Evolutionary conservation across 306 rosid genomes (phyloP).

Genomic region (Gleditsia sinensis): DNA sequence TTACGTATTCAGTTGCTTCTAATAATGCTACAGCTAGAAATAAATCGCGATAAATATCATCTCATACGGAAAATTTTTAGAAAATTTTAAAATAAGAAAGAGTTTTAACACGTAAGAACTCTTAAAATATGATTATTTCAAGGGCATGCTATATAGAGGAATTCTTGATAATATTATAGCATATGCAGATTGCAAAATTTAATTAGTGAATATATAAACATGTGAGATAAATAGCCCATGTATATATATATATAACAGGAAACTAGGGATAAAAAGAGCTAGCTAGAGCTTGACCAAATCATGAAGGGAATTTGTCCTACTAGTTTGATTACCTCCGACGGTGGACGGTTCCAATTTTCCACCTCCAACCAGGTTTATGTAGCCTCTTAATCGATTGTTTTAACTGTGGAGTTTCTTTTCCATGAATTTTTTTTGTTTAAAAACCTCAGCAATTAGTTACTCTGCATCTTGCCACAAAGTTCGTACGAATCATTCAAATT

Average conservation of each 20-base stretch:
- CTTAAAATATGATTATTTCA: neutral
- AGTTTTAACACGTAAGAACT: no score
- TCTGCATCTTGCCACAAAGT: neutral
- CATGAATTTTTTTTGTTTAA: neutral
- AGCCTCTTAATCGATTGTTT: neutral
- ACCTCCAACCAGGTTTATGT: slow-evolving; percentile 4
- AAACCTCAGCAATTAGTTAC: slow-evolving; percentile 2
- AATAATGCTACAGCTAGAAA: neutral
- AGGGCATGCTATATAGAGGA: neutral
- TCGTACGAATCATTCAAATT: neutral
- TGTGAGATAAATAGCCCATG: neutral
- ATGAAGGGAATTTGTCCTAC: neutral
- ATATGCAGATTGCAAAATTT: neutral
- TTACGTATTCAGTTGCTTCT: neutral
- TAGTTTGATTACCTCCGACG: neutral
- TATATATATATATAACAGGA: no score
- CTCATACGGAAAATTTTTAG: neutral
- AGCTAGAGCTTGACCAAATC: neutral
- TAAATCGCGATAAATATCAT: neutral
- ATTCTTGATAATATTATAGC: neutral
- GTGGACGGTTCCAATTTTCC: slow-evolving; percentile 33
- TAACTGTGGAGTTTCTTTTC: neutral
- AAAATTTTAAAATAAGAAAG: neutral
- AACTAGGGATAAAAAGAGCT: neutral
- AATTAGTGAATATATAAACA: neutral